Evolutionary conservation across 129 eudicot genomes (phyloP).

Genomic region (Oenanthe sinensis): DNA sequence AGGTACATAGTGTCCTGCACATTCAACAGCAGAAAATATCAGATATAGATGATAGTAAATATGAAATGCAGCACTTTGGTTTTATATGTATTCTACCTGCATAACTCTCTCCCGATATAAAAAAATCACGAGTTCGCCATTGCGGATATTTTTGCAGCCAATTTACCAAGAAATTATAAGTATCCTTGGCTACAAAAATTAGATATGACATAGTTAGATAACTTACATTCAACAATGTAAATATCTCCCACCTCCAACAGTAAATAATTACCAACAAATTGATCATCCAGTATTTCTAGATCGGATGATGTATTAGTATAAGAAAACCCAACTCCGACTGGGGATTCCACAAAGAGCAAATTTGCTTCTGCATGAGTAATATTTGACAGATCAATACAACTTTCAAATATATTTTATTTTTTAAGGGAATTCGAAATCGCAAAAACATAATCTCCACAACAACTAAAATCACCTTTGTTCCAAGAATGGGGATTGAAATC

Average conservation of each 20-base stretch:
- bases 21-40: neutral
- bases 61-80: neutral
- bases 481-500: conserved; percentile 47
- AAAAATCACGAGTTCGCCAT: conserved; percentile 57
- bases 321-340: conserved; percentile 95
- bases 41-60: neutral
- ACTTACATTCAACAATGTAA: neutral
- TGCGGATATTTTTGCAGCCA: conserved; percentile 74
- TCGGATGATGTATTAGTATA: conserved; percentile 78
- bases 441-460: neutral
- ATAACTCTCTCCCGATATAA: conserved; percentile 79
- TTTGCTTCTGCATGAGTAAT: conserved; percentile 53
- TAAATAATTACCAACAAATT: conserved; percentile 39
- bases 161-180: conserved; percentile 58
- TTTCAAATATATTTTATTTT: neutral
- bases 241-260: neutral
- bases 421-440: neutral
- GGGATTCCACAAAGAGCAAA: conserved; percentile 77
- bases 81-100: conserved; percentile 37
- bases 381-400: neutral
- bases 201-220: neutral
- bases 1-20: conserved; percentile 58
- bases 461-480: conserved; percentile 45
- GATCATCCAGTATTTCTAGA: conserved; percentile 33
- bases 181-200: conserved; percentile 41